Conservation (phyloP, 306 rosid species). For the Corylus heterophylla region DNA sequence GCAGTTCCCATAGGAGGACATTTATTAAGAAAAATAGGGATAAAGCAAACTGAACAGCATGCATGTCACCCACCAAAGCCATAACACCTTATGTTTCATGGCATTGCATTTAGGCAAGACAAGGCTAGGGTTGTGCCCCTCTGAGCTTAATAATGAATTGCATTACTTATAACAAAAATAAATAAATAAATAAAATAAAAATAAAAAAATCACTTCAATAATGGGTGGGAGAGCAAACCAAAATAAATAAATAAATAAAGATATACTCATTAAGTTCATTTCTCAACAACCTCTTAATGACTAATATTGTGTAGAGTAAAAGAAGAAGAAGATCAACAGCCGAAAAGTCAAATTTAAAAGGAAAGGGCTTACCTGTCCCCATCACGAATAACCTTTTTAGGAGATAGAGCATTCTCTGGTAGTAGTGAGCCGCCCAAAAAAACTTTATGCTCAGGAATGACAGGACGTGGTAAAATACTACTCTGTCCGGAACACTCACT, state of each 20-base stretch:
- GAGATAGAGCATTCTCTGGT: conserved; percentile 47
- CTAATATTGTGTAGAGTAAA: too few species aligned
- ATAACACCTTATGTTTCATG: not conserved
- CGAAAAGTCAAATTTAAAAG: not conserved
- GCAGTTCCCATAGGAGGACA: not conserved
- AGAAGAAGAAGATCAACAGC: not conserved
- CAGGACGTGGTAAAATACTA: conserved; percentile 43
- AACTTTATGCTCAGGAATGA: conserved; percentile 42
- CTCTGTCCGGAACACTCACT: conserved; percentile 56
- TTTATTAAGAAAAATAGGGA: not conserved
- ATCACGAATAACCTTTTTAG: conserved; percentile 51
- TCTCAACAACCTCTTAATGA: conserved; percentile 9
- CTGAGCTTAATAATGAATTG: too few species aligned
- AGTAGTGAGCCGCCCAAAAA: conserved; percentile 57
- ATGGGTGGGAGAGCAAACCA: not conserved
- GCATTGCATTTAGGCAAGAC: not conserved
- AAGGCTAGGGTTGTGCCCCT: not conserved
- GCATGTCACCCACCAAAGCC: not conserved
- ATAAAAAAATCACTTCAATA: not conserved
- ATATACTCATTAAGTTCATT: conserved; percentile 6
- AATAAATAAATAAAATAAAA: not conserved
- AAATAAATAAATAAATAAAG: not conserved
- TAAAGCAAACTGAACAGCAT: not conserved
- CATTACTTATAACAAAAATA: too few species aligned
- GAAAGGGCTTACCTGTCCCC: conserved; percentile 59